Evolutionary conservation across 2,329 filamentous ascomycete species (phyloP).

Genomic region (Fusarium sororula): DNA sequence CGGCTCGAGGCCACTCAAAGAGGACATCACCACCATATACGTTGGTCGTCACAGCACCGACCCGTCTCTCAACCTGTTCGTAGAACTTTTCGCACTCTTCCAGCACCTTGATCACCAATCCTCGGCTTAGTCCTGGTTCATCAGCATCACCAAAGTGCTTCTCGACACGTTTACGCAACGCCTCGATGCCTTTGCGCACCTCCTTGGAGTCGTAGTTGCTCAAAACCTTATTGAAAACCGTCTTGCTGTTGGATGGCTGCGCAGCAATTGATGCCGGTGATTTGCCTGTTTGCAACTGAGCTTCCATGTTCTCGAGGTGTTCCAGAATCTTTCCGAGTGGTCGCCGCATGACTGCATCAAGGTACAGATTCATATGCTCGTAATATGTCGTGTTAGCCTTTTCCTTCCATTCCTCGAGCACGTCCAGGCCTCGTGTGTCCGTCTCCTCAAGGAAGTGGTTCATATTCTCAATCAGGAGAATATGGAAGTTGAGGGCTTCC

Average conservation of each 20-base stretch:
- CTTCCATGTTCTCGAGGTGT: conserved; percentile 89
- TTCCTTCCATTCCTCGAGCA: conserved; percentile 84
- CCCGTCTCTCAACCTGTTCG: conserved; percentile 67
- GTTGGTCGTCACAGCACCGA: conserved; percentile 67
- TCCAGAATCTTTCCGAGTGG: conserved; percentile 92
- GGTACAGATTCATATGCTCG: conserved; percentile 88
- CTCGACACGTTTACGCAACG: conserved; percentile 89
- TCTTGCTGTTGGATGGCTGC: conserved; percentile 84
- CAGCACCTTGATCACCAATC: conserved; percentile 66
- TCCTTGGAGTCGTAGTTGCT: conserved; percentile 84
- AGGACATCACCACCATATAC: conserved; percentile 72
- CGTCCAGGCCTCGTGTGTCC: conserved; percentile 75
- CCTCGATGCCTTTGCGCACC: conserved; percentile 88
- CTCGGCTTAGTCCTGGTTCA: conserved; percentile 71
- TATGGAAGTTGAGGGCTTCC: conserved; percentile 96
- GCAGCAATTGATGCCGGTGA: conserved; percentile 72
- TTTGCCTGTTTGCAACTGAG: conserved; percentile 69
- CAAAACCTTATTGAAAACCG: conserved; percentile 86
- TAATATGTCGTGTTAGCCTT: conserved; percentile 80
- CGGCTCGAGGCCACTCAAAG: conserved; percentile 72
- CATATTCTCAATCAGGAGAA: conserved; percentile 98
- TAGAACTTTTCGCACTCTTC: conserved; percentile 71
- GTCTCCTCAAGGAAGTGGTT: conserved; percentile 96
- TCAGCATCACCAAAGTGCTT: conserved; percentile 96
- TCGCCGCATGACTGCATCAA: conserved; percentile 86